Conservation (phyloP, 2,329 filamentous ascomycete genomes). For the Apiospora koreana region DNA sequence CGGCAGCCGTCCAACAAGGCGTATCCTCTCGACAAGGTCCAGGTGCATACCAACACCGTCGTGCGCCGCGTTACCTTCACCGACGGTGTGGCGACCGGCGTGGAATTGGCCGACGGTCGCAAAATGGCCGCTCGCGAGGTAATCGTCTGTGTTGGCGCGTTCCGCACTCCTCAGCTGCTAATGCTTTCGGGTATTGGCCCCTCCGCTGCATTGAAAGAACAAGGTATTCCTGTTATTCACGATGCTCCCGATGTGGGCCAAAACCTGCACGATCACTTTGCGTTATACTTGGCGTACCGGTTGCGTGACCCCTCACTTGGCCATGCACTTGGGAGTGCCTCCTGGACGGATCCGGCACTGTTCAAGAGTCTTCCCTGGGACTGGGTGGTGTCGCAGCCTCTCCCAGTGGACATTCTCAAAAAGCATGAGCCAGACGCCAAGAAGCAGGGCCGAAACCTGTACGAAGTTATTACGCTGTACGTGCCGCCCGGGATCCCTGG, state of each 20-base stretch:
- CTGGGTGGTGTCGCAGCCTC: conserved; percentile 23
- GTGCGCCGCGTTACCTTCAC: conserved; percentile 15
- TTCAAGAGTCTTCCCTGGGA: conserved; percentile 26
- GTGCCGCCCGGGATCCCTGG: conserved; percentile 12
- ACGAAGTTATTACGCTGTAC: conserved; percentile 24
- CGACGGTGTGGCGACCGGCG: conserved; percentile 37
- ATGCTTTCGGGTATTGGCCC: conserved; percentile 38
- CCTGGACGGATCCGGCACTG: conserved; percentile 21
- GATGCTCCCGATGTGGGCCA: conserved; percentile 27
- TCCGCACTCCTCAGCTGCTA: conserved; percentile 34
- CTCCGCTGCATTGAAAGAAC: conserved; percentile 26
- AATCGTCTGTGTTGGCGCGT: conserved; percentile 33
- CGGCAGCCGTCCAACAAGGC: conserved; percentile 23
- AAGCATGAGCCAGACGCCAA: conserved; percentile 15
- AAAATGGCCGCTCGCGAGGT: conserved; percentile 30
- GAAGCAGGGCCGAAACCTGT: conserved; percentile 16
- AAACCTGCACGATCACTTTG: conserved; percentile 25
- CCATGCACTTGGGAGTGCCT: conserved; percentile 25
- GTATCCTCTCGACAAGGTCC: conserved; percentile 21
- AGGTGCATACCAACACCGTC: conserved; percentile 21
- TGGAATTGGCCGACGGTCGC: conserved; percentile 36
- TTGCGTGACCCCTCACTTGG: conserved; percentile 28
- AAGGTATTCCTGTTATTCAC: conserved; percentile 33
- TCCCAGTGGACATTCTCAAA: conserved; percentile 18
- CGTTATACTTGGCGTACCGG: conserved; percentile 19